phyloP scores from a whole-genome alignment of 768 basidiomycete species.

The Mycena venus region DNA sequence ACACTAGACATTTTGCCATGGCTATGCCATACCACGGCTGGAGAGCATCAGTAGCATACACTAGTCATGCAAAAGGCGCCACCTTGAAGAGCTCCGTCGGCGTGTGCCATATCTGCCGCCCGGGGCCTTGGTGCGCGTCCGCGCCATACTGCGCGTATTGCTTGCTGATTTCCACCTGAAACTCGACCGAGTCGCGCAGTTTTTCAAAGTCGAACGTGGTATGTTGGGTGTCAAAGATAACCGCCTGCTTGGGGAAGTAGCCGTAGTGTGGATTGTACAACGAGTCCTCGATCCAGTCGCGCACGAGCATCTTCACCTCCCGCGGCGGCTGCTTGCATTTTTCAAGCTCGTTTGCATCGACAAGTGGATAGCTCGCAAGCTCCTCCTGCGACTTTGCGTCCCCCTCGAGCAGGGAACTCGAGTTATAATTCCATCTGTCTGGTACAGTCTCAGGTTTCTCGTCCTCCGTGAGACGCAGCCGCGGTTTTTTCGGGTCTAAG shows the following conservation, averaged over 20 bases:
- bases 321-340: slow-evolving; percentile 71
- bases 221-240: slow-evolving; percentile 82
- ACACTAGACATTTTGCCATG: slow-evolving; percentile 88
- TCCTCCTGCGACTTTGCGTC: slow-evolving; percentile 57
- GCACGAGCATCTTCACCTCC: slow-evolving; percentile 91
- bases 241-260: slow-evolving; percentile 94
- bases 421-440: slow-evolving; percentile 88
- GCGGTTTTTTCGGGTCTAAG: slow-evolving; percentile 17
- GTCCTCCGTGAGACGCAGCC: not conserved
- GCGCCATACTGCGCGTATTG: slow-evolving; percentile 81
- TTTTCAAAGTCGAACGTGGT: slow-evolving; percentile 75
- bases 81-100: slow-evolving; percentile 99
- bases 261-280: slow-evolving; percentile 98
- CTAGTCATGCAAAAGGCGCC: slow-evolving; percentile 12
- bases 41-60: slow-evolving; percentile 22
- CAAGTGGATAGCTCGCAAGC: slow-evolving; percentile 59
- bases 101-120: slow-evolving; percentile 97
- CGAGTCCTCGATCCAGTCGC: slow-evolving; percentile 97
- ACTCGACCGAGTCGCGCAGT: slow-evolving; percentile 78
- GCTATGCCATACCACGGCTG: slow-evolving; percentile 97
- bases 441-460: slow-evolving; percentile 45
- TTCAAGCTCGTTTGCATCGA: slow-evolving; percentile 82
- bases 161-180: slow-evolving; percentile 84
- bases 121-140: slow-evolving; percentile 74
- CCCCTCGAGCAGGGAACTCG: slow-evolving; percentile 65